A percentile compares a stretch with the other conserved stretches of the same genome.
phyloP scores from a whole-genome alignment of 805 yeast genomes.

The Myxozyma sirexii region DNA sequence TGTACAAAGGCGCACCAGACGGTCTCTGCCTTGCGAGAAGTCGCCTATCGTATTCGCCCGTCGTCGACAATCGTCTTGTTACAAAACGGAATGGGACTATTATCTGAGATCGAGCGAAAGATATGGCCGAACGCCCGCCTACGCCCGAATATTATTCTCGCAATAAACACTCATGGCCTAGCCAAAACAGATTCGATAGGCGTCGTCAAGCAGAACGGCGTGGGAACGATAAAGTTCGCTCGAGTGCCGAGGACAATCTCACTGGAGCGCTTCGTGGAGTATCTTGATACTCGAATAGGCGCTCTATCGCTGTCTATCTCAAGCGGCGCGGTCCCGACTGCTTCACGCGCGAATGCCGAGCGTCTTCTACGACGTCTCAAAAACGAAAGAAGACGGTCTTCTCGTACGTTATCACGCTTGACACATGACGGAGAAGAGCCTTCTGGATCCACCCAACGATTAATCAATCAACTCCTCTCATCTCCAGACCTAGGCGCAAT shows the following conservation, averaged over 20 bases:
- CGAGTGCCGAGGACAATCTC: constrained; percentile 50
- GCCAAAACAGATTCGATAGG: constrained; percentile 37
- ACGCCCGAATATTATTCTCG: constrained; percentile 68
- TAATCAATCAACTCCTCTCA: constrained; percentile 3
- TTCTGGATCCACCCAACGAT: neutral
- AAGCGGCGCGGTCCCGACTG: neutral
- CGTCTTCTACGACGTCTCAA: neutral
- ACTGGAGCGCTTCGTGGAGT: neutral
- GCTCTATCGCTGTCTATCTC: neutral
- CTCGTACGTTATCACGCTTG: neutral
- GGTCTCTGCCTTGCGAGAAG: constrained; percentile 49
- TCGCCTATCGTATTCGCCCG: constrained; percentile 4
- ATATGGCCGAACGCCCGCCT: constrained; percentile 54
- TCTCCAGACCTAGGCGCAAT: constrained; percentile 28
- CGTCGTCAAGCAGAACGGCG: constrained; percentile 68
- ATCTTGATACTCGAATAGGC: neutral
- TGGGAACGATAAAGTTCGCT: constrained; percentile 64
- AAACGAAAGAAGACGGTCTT: neutral
- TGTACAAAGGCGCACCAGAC: constrained; percentile 84
- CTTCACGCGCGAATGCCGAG: neutral
- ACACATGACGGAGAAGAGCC: neutral
- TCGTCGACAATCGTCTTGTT: constrained; percentile 51
- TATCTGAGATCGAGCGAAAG: constrained; percentile 51
- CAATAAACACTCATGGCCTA: constrained; percentile 81
- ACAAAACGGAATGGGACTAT: constrained; percentile 86